Percentiles rank a stretch among this genome's conserved stretches.
phyloP scores from a whole-genome alignment of 176 grass and related monocot genomes.

The Carex scoparia region DNA sequence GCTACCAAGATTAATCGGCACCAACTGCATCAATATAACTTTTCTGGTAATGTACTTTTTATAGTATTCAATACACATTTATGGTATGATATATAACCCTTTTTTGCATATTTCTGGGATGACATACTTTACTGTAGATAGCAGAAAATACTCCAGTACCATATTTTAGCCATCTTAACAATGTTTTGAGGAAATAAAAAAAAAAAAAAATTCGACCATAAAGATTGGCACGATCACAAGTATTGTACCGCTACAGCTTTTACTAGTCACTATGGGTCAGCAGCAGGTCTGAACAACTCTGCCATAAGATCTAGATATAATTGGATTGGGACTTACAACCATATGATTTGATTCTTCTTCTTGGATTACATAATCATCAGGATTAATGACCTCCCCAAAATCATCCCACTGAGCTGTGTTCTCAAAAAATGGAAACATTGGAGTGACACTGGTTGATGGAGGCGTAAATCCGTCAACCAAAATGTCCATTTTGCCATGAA shows the following conservation, averaged over 20 bases:
- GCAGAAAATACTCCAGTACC: background rate
- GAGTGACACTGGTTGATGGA: constrained; percentile 60
- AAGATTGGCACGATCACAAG: background rate
- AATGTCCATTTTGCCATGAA: constrained; percentile 60
- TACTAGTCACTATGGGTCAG: background rate
- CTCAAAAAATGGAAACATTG: constrained; percentile 98
- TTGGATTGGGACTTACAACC: constrained; percentile 55
- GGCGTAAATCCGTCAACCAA: constrained; percentile 94
- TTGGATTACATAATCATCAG: constrained; percentile 90
- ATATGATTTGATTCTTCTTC: constrained; percentile 85
- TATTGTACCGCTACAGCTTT: background rate
- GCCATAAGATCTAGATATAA: background rate
- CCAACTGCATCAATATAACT: background rate
- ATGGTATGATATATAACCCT: background rate
- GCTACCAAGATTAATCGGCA: background rate
- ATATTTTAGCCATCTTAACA: background rate
- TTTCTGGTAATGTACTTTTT: background rate
- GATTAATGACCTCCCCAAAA: constrained; percentile 96
- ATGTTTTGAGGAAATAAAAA: background rate
- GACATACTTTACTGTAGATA: background rate
- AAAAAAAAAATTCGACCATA: background rate
- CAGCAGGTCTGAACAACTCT: constrained; percentile 1
- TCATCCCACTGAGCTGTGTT: constrained; percentile 92
- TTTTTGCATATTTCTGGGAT: background rate
- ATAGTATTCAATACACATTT: background rate